Evolutionary conservation across 108 stramenopile species (phyloP).

Genomic region (Nitzschia putrida): DNA sequence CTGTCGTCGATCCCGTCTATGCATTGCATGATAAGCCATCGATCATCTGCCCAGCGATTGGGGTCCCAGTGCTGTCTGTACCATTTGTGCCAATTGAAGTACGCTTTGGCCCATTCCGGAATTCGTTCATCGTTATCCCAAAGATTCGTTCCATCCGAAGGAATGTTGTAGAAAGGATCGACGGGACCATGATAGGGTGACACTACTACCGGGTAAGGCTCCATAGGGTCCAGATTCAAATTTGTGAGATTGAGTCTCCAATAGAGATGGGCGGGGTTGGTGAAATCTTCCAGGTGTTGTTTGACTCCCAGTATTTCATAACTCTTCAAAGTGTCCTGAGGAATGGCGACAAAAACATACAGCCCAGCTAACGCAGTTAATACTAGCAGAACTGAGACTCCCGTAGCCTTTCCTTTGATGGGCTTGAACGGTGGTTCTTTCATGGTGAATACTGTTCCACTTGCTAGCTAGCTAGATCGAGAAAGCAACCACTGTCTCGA

Average conservation of each 20-base stretch:
- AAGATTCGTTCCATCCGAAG: constrained; percentile 30
- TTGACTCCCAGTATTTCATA: neutral
- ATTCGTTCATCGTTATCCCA: constrained; percentile 25
- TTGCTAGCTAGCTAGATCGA: too few species aligned
- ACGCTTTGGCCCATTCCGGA: constrained; percentile 50
- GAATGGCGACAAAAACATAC: neutral
- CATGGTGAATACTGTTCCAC: too few species aligned
- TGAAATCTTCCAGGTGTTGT: neutral
- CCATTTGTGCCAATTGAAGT: constrained; percentile 49
- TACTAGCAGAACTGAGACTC: neutral
- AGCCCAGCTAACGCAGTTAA: neutral
- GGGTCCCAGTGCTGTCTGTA: constrained; percentile 14
- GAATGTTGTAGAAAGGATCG: constrained; percentile 27
- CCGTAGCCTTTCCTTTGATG: neutral
- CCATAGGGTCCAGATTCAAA: neutral
- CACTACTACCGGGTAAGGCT: constrained; percentile 7
- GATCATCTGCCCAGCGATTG: constrained; percentile 17
- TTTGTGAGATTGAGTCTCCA: neutral
- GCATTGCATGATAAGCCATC: constrained; percentile 40
- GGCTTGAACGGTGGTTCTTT: neutral
- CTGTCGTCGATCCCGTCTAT: neutral
- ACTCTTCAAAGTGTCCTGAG: neutral
- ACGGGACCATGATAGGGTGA: constrained; percentile 8
- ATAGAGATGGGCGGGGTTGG: neutral
- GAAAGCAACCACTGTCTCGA: too few species aligned